These are phyloP conservation scores for Fusarium drepaniforme DNA, from an alignment of 2,329 filamentous ascomycete genomes.

Conservation along the genomic window DNA sequence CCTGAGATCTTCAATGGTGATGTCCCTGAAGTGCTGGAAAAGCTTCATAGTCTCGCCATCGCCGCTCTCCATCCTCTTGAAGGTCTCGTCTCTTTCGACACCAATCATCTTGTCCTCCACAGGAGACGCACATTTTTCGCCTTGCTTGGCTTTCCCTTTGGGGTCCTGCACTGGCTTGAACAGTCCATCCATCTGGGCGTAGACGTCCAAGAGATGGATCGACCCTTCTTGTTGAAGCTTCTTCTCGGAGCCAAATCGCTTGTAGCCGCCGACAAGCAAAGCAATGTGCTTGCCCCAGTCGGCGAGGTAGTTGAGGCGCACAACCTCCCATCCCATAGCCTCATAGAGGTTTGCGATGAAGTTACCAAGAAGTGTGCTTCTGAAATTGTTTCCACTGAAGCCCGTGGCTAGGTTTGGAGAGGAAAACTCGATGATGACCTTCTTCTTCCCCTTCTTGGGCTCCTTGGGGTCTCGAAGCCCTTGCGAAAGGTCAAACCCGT, in stretches of 20 bases:
- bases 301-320: conserved; percentile 77
- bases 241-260: conserved; percentile 73
- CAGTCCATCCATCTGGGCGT: conserved; percentile 73
- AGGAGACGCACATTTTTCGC: conserved; percentile 49
- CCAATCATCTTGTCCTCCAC: conserved; percentile 49
- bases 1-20: conserved; percentile 65
- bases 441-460: conserved; percentile 14
- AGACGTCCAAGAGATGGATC: conserved; percentile 75
- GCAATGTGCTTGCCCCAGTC: conserved; percentile 79
- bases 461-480: conserved; percentile 6
- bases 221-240: conserved; percentile 71
- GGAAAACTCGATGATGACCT: conserved; percentile 77
- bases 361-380: conserved; percentile 81
- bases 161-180: conserved; percentile 72
- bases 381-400: conserved; percentile 80
- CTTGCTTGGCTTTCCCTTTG: conserved; percentile 60
- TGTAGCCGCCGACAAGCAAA: conserved; percentile 73
- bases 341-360: conserved; percentile 76
- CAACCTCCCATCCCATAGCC: conserved; percentile 74
- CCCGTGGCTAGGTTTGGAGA: conserved; percentile 83
- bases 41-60: conserved; percentile 63
- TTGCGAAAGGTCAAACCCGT: conserved; percentile 15
- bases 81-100: conserved; percentile 65
- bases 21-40: conserved; percentile 65
- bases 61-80: conserved; percentile 68